Conservation (phyloP, 179 eudicot genomes). For the Corrigiola litoralis region DNA sequence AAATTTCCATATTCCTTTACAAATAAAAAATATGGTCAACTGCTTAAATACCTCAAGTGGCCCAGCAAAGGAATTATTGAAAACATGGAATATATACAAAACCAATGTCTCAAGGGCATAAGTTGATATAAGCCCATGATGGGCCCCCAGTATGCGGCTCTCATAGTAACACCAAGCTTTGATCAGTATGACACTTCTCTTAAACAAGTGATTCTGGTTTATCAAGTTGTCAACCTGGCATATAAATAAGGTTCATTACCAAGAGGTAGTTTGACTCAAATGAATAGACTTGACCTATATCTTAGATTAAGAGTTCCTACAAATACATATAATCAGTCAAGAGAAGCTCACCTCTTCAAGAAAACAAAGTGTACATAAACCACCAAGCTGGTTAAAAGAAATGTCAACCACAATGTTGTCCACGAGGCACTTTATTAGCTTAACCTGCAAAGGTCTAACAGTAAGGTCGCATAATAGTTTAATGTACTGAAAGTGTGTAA, state of each 20-base stretch:
- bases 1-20: not conserved
- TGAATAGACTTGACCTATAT: no score
- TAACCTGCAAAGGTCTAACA: conserved; percentile 55
- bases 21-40: not conserved
- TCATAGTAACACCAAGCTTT: conserved; percentile 99
- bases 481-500: no score
- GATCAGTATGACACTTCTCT: conserved; percentile 90
- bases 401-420: conserved; percentile 96
- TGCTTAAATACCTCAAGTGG: conserved; percentile 76
- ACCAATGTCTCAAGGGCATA: conserved; percentile 97
- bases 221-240: conserved; percentile 77
- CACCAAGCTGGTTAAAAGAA: conserved; percentile 96
- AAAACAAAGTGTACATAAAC: conserved; percentile 93
- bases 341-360: conserved; percentile 73
- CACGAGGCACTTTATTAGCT: conserved; percentile 92
- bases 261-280: not conserved
- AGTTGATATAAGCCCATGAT: conserved; percentile 95
- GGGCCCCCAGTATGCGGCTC: conserved; percentile 97
- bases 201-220: conserved; percentile 81
- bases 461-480: not conserved
- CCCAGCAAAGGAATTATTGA: conserved; percentile 79
- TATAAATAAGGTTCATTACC: not conserved
- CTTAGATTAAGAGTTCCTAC: no score
- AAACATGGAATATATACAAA: conserved; percentile 94
- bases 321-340: conserved; percentile 8